Percentiles rank a stretch among this genome's conserved stretches.
These are phyloP conservation scores for Leptographium procerum DNA, from an alignment of 2,329 filamentous ascomycete genomes.

Conservation along the genomic window DNA sequence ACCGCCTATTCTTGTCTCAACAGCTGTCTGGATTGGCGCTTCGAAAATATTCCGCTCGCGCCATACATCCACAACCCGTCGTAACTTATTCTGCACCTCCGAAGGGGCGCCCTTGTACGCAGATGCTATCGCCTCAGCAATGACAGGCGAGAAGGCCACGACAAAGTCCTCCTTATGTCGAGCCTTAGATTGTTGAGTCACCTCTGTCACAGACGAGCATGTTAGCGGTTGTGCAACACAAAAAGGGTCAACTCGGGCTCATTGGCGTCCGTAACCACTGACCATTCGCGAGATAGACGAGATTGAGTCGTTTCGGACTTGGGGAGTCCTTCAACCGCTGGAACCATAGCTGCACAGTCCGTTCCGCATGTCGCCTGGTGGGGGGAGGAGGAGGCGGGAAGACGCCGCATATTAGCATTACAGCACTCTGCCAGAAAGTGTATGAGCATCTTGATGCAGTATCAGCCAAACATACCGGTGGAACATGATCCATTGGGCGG, in stretches of 20 bases:
- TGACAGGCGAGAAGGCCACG: constrained; percentile 78
- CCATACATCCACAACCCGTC: constrained; percentile 91
- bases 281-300: constrained; percentile 95
- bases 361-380: constrained; percentile 81
- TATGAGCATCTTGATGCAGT: too few species aligned
- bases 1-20: constrained; percentile 75
- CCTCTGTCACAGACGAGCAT: constrained; percentile 45
- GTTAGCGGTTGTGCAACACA: background rate
- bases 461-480: constrained; percentile 63
- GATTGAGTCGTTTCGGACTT: constrained; percentile 73
- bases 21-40: constrained; percentile 61
- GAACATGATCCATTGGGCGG: constrained; percentile 99
- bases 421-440: background rate
- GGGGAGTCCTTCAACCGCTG: constrained; percentile 80
- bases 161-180: constrained; percentile 89
- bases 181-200: constrained; percentile 90
- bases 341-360: constrained; percentile 85
- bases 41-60: constrained; percentile 79
- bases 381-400: background rate
- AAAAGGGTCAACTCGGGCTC: background rate
- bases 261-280: background rate
- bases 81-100: constrained; percentile 79
- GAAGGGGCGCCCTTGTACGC: constrained; percentile 82
- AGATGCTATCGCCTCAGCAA: constrained; percentile 79
- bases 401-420: background rate